Evolutionary conservation across 2,329 filamentous ascomycete species (phyloP).

Genomic region (Penicillium aurantiogriseum): DNA sequence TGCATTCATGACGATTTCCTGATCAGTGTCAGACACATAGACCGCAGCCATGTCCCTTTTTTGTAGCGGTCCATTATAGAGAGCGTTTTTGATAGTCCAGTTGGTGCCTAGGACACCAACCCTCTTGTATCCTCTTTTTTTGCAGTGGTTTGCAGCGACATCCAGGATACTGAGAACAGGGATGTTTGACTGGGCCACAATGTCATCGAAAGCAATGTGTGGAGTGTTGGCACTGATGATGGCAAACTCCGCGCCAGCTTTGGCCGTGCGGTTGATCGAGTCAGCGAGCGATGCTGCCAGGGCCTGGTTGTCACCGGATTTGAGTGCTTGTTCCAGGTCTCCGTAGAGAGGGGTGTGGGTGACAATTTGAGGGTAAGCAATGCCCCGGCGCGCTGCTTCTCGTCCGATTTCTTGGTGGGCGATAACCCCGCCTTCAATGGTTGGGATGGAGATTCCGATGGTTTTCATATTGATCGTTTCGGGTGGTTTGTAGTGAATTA

Average conservation of each 20-base stretch:
- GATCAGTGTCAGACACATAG: conserved; percentile 3
- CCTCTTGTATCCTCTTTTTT: neutral
- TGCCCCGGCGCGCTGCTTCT: conserved; percentile 9
- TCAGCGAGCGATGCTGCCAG: neutral
- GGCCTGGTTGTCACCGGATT: neutral
- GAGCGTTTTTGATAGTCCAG: neutral
- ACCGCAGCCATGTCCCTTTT: conserved; percentile 4
- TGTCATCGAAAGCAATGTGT: conserved; percentile 5
- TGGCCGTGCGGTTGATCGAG: conserved; percentile 11
- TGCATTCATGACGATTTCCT: neutral
- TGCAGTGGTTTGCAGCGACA: conserved; percentile 2
- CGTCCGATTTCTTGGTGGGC: conserved; percentile 12
- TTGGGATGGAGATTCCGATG: conserved; percentile 13
- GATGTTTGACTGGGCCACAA: conserved; percentile 2
- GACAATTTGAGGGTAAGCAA: conserved; percentile 11
- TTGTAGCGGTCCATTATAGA: conserved; percentile 6
- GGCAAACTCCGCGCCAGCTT: conserved; percentile 12
- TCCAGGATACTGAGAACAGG: conserved; percentile 10
- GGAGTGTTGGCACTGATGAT: conserved; percentile 13
- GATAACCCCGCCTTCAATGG: conserved; percentile 11
- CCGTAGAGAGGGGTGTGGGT: conserved; percentile 9
- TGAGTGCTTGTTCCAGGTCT: conserved; percentile 4
- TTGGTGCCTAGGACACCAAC: conserved; percentile 1
- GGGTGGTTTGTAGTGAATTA: neutral
- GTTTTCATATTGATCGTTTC: conserved; percentile 2